Conservation (phyloP, 2,329 filamentous ascomycete genomes). For the Fusarium sulawesiense region DNA sequence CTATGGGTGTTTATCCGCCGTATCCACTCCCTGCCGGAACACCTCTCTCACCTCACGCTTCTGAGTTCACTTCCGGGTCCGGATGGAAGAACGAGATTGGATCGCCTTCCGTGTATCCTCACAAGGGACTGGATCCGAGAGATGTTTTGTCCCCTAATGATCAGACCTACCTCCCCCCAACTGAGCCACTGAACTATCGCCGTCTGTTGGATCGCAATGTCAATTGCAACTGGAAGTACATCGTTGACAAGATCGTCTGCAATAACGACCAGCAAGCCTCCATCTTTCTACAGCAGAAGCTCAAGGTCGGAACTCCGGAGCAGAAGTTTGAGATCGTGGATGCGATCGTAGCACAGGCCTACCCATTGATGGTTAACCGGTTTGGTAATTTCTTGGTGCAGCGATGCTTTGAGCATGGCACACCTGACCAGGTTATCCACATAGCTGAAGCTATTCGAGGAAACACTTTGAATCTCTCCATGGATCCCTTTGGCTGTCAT, state of each 20-base stretch:
- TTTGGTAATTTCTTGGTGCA: conserved; percentile 99
- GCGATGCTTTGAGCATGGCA: conserved; percentile 98
- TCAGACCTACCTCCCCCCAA: conserved; percentile 84
- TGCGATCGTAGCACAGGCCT: conserved; percentile 93
- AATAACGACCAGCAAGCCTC: conserved; percentile 99
- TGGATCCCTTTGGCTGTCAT: conserved; percentile 98
- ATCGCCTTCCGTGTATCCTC: conserved; percentile 12
- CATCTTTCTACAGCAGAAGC: conserved; percentile 98
- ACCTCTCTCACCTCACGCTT: conserved; percentile 77
- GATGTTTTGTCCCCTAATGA: conserved; percentile 65
- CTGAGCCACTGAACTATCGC: conserved; percentile 95
- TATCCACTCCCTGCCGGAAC: conserved; percentile 71
- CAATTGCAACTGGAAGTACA: conserved; percentile 99
- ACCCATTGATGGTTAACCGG: conserved; percentile 96
- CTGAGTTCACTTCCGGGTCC: conserved; percentile 73
- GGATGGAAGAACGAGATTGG: conserved; percentile 68
- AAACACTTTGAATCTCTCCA: conserved; percentile 92
- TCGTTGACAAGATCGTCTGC: conserved; percentile 99
- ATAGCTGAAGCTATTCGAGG: conserved; percentile 95
- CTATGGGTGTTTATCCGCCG: conserved; percentile 55
- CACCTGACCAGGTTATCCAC: conserved; percentile 90
- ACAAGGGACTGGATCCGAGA: conserved; percentile 30
- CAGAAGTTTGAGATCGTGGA: conserved; percentile 99
- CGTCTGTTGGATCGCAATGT: conserved; percentile 94
- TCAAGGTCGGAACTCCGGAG: conserved; percentile 93